phyloP scores from a whole-genome alignment of 2,329 filamentous ascomycete genomes.

The Colletotrichum musicola region DNA sequence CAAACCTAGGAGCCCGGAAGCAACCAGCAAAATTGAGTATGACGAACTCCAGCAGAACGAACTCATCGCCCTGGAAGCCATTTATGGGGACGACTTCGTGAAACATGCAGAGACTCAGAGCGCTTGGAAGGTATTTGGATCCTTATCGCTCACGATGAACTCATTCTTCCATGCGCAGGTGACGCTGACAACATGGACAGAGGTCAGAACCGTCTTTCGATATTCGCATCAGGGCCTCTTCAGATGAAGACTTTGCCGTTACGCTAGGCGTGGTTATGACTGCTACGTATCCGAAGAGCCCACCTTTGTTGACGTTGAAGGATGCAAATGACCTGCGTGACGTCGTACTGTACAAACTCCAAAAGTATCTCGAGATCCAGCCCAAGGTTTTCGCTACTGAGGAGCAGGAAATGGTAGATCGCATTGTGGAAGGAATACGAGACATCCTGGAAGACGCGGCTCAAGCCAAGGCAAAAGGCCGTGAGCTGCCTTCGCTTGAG shows the following conservation, averaged over 20 bases:
- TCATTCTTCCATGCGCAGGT: background rate
- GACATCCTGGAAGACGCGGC: conserved; percentile 90
- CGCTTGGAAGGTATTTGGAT: conserved; percentile 82
- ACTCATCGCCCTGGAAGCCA: conserved; percentile 84
- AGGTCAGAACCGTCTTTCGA: conserved; percentile 88
- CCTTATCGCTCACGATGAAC: conserved; percentile 19
- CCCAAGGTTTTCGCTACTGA: conserved; percentile 65
- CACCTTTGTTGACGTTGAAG: conserved; percentile 79
- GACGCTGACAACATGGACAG: conserved; percentile 52
- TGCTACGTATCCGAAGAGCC: conserved; percentile 89
- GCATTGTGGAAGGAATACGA: conserved; percentile 77
- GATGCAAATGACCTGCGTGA: conserved; percentile 74
- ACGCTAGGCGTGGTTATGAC: conserved; percentile 85
- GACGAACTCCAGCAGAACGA: conserved; percentile 90
- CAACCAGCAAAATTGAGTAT: conserved; percentile 72
- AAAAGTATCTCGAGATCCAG: conserved; percentile 71
- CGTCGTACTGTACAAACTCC: conserved; percentile 77
- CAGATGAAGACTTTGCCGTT: conserved; percentile 78
- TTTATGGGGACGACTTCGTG: conserved; percentile 90
- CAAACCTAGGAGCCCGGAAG: conserved; percentile 56
- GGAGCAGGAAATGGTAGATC: conserved; percentile 71
- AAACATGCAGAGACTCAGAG: conserved; percentile 76
- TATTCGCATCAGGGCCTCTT: conserved; percentile 80
- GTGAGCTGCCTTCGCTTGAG: conserved; percentile 85
- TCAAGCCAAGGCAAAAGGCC: conserved; percentile 78